A percentile compares a stretch with the other conserved stretches of the same genome.
phyloP scores from a whole-genome alignment of 2,329 filamentous ascomycete genomes.

The Neonectria punicea region DNA sequence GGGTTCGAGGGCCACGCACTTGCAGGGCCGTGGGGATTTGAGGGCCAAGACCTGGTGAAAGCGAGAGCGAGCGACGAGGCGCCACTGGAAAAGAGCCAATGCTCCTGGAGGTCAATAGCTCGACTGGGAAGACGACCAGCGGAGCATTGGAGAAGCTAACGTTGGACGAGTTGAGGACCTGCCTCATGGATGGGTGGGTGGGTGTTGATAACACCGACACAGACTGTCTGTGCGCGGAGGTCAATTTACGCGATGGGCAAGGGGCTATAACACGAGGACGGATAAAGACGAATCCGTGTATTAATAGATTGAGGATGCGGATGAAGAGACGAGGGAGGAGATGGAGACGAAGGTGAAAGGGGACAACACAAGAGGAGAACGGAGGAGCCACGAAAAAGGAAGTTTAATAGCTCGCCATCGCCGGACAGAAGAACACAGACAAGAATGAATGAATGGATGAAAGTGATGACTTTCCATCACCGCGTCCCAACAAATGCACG shows the following conservation, averaged over 20 bases:
- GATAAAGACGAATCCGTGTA: background rate
- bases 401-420: background rate
- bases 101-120: conserved; percentile 4
- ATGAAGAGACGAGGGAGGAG: background rate
- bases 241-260: conserved; percentile 33
- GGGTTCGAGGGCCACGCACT: background rate
- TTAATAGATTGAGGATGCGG: background rate
- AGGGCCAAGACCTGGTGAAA: background rate
- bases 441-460: background rate
- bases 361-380: background rate
- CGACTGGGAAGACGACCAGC: conserved; percentile 6
- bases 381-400: background rate
- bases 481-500: background rate
- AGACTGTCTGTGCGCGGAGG: conserved; percentile 37
- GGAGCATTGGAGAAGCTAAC: conserved; percentile 1
- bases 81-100: conserved; percentile 1
- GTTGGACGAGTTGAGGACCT: background rate
- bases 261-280: conserved; percentile 14
- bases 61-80: background rate
- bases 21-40: background rate
- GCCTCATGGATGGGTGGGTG: background rate
- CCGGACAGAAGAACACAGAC: background rate
- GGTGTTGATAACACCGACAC: conserved; percentile 10
- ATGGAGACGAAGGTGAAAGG: background rate
- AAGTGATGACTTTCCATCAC: background rate